Percentiles rank a stretch among this genome's conserved stretches.
Evolutionary conservation across 257 asterid genomes (phyloP).

Genomic region (Scutellaria barbata): DNA sequence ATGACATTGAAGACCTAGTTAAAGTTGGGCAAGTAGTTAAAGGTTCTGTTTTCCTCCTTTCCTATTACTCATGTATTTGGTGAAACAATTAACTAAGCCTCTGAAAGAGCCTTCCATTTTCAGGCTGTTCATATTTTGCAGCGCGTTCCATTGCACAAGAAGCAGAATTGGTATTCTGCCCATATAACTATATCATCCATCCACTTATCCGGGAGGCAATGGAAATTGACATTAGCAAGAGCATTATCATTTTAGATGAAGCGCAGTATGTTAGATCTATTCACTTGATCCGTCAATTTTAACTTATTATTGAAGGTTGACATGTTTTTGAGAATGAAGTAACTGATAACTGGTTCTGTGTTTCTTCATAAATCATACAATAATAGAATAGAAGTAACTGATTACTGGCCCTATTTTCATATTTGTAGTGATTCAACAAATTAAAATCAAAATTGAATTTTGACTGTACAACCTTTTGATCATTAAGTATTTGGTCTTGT

Average conservation of each 20-base stretch:
- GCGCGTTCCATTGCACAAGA: conserved; percentile 83
- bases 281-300: conserved; percentile 30
- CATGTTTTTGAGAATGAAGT: conserved; percentile 29
- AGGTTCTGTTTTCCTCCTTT: conserved; percentile 52
- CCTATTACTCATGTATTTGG: conserved; percentile 16
- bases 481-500: background rate
- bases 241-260: conserved; percentile 91
- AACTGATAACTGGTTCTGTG: conserved; percentile 15
- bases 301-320: conserved; percentile 11
- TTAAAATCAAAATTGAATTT: conserved; percentile 4
- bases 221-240: conserved; percentile 77
- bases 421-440: conserved; percentile 22
- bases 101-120: conserved; percentile 44
- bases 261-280: conserved; percentile 80
- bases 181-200: conserved; percentile 84
- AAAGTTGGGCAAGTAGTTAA: conserved; percentile 86
- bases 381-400: background rate
- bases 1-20: conserved; percentile 98
- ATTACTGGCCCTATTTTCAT: too few relatives aligned
- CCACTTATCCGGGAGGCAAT: conserved; percentile 85
- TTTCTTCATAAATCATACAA: conserved; percentile 16
- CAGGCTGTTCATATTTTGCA: conserved; percentile 97
- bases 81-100: conserved; percentile 27
- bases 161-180: conserved; percentile 92
- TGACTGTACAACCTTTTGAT: conserved; percentile 11